Evolutionary conservation across 306 rosid genomes (phyloP).

Genomic region (Glycyrrhiza uralensis): DNA sequence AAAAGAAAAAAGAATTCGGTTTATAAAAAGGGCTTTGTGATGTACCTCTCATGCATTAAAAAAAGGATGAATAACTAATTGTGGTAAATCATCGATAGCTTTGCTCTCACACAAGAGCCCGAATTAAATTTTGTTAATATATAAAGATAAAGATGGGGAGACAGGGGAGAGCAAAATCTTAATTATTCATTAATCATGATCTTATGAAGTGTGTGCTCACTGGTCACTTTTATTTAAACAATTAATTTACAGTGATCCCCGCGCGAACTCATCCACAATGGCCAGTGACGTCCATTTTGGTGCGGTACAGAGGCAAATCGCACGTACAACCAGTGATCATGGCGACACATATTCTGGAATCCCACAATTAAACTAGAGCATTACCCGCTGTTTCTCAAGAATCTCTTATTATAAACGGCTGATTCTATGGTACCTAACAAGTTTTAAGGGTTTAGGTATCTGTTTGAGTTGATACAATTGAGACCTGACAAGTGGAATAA

Average conservation of each 20-base stretch:
- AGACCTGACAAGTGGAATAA: too few relatives aligned
- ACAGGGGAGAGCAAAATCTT: not conserved
- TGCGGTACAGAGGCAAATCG: conserved; percentile 32
- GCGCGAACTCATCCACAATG: not conserved
- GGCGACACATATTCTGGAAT: conserved; percentile 34
- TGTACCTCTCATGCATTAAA: not conserved
- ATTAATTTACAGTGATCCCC: not conserved
- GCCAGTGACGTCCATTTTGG: not conserved
- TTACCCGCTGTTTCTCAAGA: not conserved
- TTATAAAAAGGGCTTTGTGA: not conserved
- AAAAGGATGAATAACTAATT: not conserved
- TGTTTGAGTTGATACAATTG: too few relatives aligned
- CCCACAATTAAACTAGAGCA: conserved; percentile 1
- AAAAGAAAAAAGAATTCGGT: not conserved
- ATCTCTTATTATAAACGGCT: not conserved
- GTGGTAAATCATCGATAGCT: not conserved
- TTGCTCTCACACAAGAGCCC: not conserved
- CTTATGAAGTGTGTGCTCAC: not conserved
- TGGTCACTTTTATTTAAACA: conserved; percentile 8
- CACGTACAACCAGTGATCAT: conserved; percentile 6
- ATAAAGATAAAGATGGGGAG: too few relatives aligned
- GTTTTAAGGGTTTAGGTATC: too few relatives aligned
- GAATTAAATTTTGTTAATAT: too few relatives aligned
- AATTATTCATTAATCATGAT: not conserved
- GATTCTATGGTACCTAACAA: too few relatives aligned